Evolutionary conservation across 805 yeast genomes (phyloP).

Genomic region (Candida ortonii): DNA sequence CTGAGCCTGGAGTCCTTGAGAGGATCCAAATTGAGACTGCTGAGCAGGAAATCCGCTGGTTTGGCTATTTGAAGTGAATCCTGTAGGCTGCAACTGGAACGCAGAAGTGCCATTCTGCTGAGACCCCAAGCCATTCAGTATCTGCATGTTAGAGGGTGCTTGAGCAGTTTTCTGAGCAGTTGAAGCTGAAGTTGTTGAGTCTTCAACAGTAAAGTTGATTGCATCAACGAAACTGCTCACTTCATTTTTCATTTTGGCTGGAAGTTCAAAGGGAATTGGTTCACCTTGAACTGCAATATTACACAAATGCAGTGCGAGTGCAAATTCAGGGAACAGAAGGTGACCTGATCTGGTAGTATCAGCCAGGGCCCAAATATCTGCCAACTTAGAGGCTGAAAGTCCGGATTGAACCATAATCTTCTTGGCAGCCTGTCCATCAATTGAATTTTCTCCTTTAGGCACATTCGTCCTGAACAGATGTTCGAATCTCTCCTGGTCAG

Average conservation of each 20-base stretch:
- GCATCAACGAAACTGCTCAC: slow-evolving; percentile 88
- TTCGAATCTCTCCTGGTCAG: slow-evolving; percentile 85
- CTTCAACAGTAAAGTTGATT: slow-evolving; percentile 75
- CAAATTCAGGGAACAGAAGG: slow-evolving; percentile 90
- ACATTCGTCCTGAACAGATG: slow-evolving; percentile 79
- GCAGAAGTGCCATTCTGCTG: slow-evolving; percentile 45
- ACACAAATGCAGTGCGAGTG: slow-evolving; percentile 85
- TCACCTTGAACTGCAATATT: slow-evolving; percentile 76
- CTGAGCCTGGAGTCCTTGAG: slow-evolving; percentile 50
- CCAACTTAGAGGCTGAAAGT: slow-evolving; percentile 67
- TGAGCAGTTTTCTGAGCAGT: slow-evolving; percentile 26
- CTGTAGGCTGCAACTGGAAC: slow-evolving; percentile 14
- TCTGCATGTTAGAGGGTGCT: slow-evolving; percentile 28
- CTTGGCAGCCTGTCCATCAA: slow-evolving; percentile 72
- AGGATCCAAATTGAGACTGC: slow-evolving; percentile 2
- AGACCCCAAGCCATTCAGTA: slow-evolving; percentile 35
- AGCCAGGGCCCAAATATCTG: slow-evolving; percentile 87
- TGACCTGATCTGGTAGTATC: slow-evolving; percentile 85
- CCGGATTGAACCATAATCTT: slow-evolving; percentile 78
- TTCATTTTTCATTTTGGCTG: slow-evolving; percentile 72
- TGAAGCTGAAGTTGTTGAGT: slow-evolving; percentile 31
- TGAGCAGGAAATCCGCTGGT: slow-evolving; percentile 1
- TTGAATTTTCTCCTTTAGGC: slow-evolving; percentile 62
- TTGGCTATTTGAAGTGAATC: slow-evolving; percentile 1
- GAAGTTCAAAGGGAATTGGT: slow-evolving; percentile 68